Evolutionary conservation across 2,329 filamentous ascomycete genomes (phyloP).

Genomic region (Coniochaeta prunicola): DNA sequence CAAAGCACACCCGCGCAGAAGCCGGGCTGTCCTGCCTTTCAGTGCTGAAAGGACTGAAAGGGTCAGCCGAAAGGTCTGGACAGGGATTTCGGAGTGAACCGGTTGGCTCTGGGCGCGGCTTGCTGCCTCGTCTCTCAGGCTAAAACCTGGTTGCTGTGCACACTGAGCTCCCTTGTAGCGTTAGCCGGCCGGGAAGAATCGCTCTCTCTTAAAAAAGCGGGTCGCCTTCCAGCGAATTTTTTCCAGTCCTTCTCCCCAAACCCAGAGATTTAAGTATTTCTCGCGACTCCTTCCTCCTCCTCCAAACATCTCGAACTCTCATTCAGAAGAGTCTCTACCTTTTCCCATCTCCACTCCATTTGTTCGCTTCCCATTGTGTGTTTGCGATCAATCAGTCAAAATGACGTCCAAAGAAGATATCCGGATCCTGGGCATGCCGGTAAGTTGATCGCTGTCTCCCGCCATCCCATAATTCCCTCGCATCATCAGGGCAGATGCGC

Average conservation of each 20-base stretch:
- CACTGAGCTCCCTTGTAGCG: neutral
- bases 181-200: conserved; percentile 40
- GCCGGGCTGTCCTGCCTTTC: neutral
- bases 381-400: conserved; percentile 36
- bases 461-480: conserved; percentile 19
- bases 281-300: conserved; percentile 23
- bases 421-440: conserved; percentile 61
- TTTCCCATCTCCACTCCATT: conserved; percentile 55
- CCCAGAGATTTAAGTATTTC: conserved; percentile 31
- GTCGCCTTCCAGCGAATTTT: conserved; percentile 33
- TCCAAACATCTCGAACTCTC: conserved; percentile 22
- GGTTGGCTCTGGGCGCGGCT: neutral
- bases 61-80: neutral
- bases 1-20: neutral
- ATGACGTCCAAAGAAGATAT: conserved; percentile 49
- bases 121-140: conserved; percentile 1
- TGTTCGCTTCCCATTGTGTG: conserved; percentile 38
- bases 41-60: neutral
- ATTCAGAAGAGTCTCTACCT: conserved; percentile 21
- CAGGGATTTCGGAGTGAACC: neutral
- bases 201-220: conserved; percentile 37
- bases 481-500: conserved; percentile 5
- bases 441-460: conserved; percentile 32
- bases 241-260: conserved; percentile 32
- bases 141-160: conserved; percentile 3